Evolutionary conservation across 768 basidiomycete genomes (phyloP).

Genomic region (Boletales sp.): DNA sequence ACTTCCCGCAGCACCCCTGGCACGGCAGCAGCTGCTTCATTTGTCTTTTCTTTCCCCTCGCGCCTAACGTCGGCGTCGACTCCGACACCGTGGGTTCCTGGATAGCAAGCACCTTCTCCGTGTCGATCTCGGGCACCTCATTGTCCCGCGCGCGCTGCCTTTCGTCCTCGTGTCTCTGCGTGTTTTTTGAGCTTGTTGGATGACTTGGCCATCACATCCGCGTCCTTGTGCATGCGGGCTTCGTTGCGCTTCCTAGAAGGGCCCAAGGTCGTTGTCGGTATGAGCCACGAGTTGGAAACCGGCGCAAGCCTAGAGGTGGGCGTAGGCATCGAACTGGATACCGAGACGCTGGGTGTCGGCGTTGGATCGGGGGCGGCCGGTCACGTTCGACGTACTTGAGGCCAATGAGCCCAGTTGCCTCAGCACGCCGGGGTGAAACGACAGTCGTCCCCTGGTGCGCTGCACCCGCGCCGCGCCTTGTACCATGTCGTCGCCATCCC

Average conservation of each 20-base stretch:
- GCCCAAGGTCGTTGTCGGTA: conserved; percentile 38
- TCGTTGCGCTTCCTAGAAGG: conserved; percentile 70
- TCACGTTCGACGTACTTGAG: conserved; percentile 66
- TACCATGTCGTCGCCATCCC: conserved; percentile 23
- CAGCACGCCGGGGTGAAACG: conserved; percentile 47
- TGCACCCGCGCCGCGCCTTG: conserved; percentile 38
- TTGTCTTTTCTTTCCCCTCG: too few relatives aligned
- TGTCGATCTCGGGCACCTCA: conserved; percentile 56
- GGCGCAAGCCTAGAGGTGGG: conserved; percentile 5
- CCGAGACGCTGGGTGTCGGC: conserved; percentile 6
- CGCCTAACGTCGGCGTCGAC: too few relatives aligned
- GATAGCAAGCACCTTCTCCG: too few relatives aligned
- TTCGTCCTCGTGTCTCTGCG: conserved; percentile 52
- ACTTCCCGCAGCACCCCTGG: too few relatives aligned
- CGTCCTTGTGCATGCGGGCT: conserved; percentile 65
- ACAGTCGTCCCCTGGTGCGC: conserved; percentile 65
- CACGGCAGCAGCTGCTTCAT: too few relatives aligned
- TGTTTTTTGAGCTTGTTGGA: conserved; percentile 74
- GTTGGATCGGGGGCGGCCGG: conserved; percentile 22
- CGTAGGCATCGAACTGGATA: conserved; percentile 14
- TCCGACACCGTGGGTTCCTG: too few relatives aligned
- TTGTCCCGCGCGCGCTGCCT: conserved; percentile 65
- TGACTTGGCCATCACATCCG: conserved; percentile 57
- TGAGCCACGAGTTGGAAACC: conserved; percentile 80
- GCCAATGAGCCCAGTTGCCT: conserved; percentile 32